Conservation (phyloP, 129 eudicot genomes). For the Tagetes patula region DNA sequence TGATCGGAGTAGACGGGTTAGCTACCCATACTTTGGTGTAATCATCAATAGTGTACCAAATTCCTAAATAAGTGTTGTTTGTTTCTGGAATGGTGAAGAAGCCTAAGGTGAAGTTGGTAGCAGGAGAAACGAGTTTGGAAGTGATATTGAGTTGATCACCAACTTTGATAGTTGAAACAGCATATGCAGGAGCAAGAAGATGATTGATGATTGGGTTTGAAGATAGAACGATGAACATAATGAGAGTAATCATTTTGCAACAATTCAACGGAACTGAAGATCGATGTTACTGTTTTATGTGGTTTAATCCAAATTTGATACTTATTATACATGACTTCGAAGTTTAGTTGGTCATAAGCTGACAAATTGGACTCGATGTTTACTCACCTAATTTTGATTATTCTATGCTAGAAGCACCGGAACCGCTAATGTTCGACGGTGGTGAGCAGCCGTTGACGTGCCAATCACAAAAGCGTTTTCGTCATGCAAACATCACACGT, state of each 20-base stretch:
- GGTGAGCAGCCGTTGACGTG: too few relatives aligned
- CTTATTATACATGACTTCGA: too few relatives aligned
- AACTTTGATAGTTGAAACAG: conserved; percentile 20
- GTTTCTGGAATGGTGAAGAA: conserved; percentile 21
- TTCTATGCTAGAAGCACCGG: too few relatives aligned
- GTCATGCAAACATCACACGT: too few relatives aligned
- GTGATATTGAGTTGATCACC: conserved; percentile 22
- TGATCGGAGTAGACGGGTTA: conserved; percentile 39
- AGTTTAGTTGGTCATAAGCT: too few relatives aligned
- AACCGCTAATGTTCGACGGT: too few relatives aligned
- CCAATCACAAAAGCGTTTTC: too few relatives aligned
- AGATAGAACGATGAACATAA: conserved; percentile 12
- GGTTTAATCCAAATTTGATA: background rate
- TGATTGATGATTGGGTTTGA: conserved; percentile 14
- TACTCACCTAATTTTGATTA: background rate
- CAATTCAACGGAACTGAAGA: background rate
- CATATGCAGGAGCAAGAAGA: background rate
- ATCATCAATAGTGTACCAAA: conserved; percentile 35
- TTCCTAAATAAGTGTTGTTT: conserved; percentile 39
- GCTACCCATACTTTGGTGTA: conserved; percentile 42
- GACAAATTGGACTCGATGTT: too few relatives aligned
- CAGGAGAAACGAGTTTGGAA: conserved; percentile 29
- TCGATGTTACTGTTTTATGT: background rate
- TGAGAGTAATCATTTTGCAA: conserved; percentile 20
- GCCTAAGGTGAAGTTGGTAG: conserved; percentile 38